Evolutionary conservation across 768 basidiomycete genomes (phyloP).

Genomic region (Royoungia palumana): DNA sequence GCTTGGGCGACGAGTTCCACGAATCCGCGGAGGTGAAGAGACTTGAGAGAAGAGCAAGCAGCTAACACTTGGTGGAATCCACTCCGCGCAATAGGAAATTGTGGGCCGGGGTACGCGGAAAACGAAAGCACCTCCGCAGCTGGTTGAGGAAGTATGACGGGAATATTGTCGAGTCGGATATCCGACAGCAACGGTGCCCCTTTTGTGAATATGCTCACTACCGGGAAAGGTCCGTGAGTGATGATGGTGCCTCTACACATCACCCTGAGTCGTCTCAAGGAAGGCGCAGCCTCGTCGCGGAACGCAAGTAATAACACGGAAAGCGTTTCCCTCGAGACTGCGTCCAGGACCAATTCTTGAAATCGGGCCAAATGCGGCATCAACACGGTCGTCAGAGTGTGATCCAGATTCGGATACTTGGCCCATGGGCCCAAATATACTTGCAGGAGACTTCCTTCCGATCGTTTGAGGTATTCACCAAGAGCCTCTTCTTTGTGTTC

Average conservation of each 20-base stretch:
- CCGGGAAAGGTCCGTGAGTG: conserved; percentile 26
- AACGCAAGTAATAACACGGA: conserved; percentile 21
- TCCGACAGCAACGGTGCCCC: conserved; percentile 32
- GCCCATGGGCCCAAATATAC: conserved; percentile 34
- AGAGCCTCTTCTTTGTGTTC: conserved; percentile 29
- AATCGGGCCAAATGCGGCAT: conserved; percentile 31
- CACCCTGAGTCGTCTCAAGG: conserved; percentile 24
- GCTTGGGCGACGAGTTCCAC: conserved; percentile 24
- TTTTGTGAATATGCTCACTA: conserved; percentile 23
- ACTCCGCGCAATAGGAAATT: conserved; percentile 27
- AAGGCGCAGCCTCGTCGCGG: conserved; percentile 25
- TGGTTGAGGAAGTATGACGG: conserved; percentile 23
- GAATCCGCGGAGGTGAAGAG: conserved; percentile 30
- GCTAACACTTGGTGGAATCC: conserved; percentile 21
- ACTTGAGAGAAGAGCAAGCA: conserved; percentile 19
- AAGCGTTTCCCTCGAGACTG: conserved; percentile 30
- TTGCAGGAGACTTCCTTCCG: conserved; percentile 28
- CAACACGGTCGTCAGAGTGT: conserved; percentile 21
- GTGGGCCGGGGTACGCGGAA: conserved; percentile 32
- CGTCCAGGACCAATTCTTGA: conserved; percentile 28
- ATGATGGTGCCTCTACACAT: conserved; percentile 31
- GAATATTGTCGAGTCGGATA: conserved; percentile 32
- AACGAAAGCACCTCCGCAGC: conserved; percentile 28
- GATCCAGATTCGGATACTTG: conserved; percentile 28
- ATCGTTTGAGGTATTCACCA: conserved; percentile 32